Percentiles rank a stretch among this genome's conserved stretches.
phyloP scores from a whole-genome alignment of 192 early-diverging fungal species.

The Rhizoclosmatium sp. region DNA sequence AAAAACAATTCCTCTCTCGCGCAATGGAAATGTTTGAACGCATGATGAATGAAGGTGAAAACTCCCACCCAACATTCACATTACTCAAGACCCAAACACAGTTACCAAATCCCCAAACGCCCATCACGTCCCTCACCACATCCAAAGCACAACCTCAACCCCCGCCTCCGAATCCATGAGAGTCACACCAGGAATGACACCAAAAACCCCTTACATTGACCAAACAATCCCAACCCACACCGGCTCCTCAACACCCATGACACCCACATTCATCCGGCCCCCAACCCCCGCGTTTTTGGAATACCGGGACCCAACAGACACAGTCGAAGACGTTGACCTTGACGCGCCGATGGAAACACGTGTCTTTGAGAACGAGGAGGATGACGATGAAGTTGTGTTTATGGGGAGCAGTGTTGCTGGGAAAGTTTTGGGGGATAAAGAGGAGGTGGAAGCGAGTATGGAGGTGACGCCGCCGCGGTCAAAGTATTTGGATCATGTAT shows the following conservation, averaged over 20 bases:
- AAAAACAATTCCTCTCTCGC: not conserved
- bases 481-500: not conserved
- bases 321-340: not conserved
- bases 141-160: not conserved
- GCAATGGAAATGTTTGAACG: not conserved
- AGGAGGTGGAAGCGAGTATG: not conserved
- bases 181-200: not conserved
- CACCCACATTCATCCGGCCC: not conserved
- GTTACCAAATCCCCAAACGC: too few species aligned
- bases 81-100: too few species aligned
- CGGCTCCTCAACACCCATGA: not conserved
- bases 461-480: conserved; percentile 25
- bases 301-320: conserved; percentile 1
- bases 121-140: not conserved
- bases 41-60: not conserved
- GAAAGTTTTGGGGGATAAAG: not conserved
- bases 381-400: conserved; percentile 19
- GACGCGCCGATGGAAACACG: not conserved
- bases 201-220: not conserved
- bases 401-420: not conserved
- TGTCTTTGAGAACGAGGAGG: not conserved
- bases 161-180: not conserved
- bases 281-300: conserved; percentile 19
- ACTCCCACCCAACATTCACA: too few species aligned
- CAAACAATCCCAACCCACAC: conserved; percentile 2